Conservation (phyloP, 1,139 yeast genomes). For the Suhomyces panamericanus region DNA sequence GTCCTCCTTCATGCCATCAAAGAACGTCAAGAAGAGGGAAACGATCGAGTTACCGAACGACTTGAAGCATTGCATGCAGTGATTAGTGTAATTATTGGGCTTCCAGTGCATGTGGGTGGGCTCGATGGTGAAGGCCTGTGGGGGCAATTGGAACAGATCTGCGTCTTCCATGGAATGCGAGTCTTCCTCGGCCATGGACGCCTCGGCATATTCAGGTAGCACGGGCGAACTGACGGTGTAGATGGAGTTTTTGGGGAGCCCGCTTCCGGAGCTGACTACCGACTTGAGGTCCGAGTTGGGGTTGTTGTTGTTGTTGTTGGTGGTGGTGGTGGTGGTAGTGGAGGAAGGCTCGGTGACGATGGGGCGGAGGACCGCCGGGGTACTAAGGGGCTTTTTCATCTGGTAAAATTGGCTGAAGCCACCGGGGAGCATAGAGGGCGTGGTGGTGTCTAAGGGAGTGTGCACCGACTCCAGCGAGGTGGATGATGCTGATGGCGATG, state of each 20-base stretch:
- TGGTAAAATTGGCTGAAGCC: constrained; percentile 28
- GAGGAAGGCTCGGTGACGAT: constrained; percentile 4
- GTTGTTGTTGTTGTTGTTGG: neutral
- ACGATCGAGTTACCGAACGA: constrained; percentile 32
- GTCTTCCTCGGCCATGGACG: constrained; percentile 1
- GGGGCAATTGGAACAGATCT: neutral
- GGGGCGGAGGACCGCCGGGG: constrained; percentile 48
- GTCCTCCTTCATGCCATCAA: constrained; percentile 12
- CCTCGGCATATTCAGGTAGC: neutral
- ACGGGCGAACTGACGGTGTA: constrained; percentile 13
- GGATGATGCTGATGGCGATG: constrained; percentile 2
- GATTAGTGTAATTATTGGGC: constrained; percentile 36
- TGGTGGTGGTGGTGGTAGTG: too few species aligned
- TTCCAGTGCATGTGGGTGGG: constrained; percentile 49
- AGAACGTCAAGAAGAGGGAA: constrained; percentile 15
- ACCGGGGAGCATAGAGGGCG: neutral
- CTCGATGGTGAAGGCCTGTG: constrained; percentile 20
- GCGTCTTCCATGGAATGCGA: neutral
- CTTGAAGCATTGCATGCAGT: constrained; percentile 45
- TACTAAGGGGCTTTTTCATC: constrained; percentile 40
- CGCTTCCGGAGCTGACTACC: neutral
- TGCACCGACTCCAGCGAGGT: neutral
- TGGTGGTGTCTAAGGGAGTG: neutral
- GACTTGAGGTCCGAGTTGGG: neutral
- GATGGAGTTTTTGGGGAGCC: constrained; percentile 5